Evolutionary conservation across 495 filamentous ascomycete genomes (phyloP), one percentile per base, ranked within the genome.

Genomic region (Penicillium coffeae): DNA sequence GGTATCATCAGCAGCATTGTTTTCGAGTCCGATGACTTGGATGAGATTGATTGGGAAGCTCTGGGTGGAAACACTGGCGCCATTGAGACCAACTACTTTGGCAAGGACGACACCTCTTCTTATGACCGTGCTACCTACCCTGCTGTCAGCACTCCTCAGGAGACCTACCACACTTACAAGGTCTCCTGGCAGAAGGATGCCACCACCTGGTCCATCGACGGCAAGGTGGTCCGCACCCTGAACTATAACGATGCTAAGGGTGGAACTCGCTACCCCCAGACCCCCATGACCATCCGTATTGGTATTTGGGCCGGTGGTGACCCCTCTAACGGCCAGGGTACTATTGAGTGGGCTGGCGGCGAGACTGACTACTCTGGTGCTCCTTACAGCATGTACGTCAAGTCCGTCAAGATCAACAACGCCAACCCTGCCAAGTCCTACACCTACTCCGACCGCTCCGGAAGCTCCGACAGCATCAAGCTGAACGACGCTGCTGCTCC

Each of bases 21-120:
- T 6, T 68, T 97, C 40, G 82, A 92, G 60, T 96, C 91, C 3
- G 90, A 95, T 67, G 81, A 82, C 53, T 77, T 96, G n/a, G 93
- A 98, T 66, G 93, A 98, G 72, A 86, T 98, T 59, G 93, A 96
- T 69, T 91, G 90, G 81, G 72, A 75, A 54, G 62, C 63, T 38
- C 70, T 85, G 36, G 86, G 88, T 44, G 77, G 77, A n/a, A 76
- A 84, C 56, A 66, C 71, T 35, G 74, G 59, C 45, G 67, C 85
- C 48, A 84, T 94, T 14, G 85, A 96, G 72, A 89, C 83, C 58
- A 96, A 97, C 70, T 98, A 93, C 71, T 98, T 95, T 61, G 88
- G 89, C 63, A 95, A 96, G 74, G 93, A 90, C 13, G 81, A 89
- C 47, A 89, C 87, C 5, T 64, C 76, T 14, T 77, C 77, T 18